phyloP scores from a whole-genome alignment of 805 yeast species.

The Yarrowia sp. region DNA sequence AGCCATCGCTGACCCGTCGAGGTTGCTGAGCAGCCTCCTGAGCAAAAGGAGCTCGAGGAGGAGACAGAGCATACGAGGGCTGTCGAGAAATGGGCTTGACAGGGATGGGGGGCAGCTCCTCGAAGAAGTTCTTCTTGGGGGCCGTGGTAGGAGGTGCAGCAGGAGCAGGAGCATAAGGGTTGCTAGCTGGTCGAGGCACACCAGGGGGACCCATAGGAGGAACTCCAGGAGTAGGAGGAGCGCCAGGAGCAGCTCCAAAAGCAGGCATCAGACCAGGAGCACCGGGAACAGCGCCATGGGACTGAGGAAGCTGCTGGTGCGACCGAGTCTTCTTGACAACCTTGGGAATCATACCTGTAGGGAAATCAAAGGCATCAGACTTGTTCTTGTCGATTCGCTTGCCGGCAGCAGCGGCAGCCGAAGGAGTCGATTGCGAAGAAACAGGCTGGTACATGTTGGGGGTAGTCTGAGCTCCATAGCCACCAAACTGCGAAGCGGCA shows the following conservation, averaged over 20 bases:
- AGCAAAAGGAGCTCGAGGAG: slow-evolving; percentile 32
- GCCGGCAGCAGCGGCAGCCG: slow-evolving; percentile 13
- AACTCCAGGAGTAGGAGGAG: slow-evolving; percentile 18
- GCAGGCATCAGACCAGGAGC: slow-evolving; percentile 25
- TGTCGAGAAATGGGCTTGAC: slow-evolving; percentile 52
- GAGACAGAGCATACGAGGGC: slow-evolving; percentile 21
- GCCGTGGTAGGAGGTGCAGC: slow-evolving; percentile 20
- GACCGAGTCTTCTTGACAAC: slow-evolving; percentile 37
- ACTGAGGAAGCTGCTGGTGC: slow-evolving; percentile 37
- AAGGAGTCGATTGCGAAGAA: slow-evolving; percentile 3
- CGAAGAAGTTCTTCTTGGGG: slow-evolving; percentile 52
- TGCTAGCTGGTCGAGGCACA: slow-evolving; percentile 10
- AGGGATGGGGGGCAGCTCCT: slow-evolving; percentile 70
- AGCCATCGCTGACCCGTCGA: slow-evolving; percentile 17
- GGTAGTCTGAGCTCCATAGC: slow-evolving; percentile 9
- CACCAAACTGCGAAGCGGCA: slow-evolving; percentile 18
- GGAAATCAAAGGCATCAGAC: slow-evolving; percentile 47
- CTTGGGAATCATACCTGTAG: slow-evolving; percentile 45
- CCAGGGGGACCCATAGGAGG: slow-evolving; percentile 24
- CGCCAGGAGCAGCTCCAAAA: slow-evolving; percentile 26
- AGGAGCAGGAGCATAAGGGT: slow-evolving; percentile 25
- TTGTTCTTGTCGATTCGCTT: slow-evolving; percentile 43
- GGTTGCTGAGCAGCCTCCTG: slow-evolving; percentile 33
- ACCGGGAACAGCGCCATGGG: slow-evolving; percentile 16
- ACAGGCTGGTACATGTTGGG: slow-evolving; percentile 31